phyloP scores from a whole-genome alignment of 2,329 filamentous ascomycete genomes.

The Aureobasidium namibiae region DNA sequence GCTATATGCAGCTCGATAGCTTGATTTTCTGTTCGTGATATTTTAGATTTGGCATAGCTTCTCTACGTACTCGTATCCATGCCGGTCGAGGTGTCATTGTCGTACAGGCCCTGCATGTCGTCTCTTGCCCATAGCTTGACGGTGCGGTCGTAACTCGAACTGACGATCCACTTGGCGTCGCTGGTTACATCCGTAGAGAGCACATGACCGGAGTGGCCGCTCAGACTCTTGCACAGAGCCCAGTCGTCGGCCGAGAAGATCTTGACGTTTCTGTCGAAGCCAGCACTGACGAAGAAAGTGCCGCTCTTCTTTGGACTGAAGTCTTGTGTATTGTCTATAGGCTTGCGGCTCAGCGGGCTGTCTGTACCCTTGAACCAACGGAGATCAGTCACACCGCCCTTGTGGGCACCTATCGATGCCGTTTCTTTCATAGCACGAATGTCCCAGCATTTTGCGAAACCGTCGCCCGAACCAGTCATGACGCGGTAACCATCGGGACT shows the following conservation, averaged over 20 bases:
- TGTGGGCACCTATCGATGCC: constrained; percentile 83
- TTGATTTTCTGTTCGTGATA: neutral
- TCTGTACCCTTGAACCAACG: constrained; percentile 89
- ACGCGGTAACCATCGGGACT: constrained; percentile 83
- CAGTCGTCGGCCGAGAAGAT: constrained; percentile 96
- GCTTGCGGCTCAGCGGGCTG: constrained; percentile 44
- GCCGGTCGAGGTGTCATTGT: neutral
- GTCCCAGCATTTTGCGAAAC: constrained; percentile 98
- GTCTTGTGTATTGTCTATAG: constrained; percentile 1
- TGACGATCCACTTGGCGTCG: constrained; percentile 87
- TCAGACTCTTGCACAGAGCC: constrained; percentile 78
- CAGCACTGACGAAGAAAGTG: constrained; percentile 82
- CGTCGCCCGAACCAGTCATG: constrained; percentile 84
- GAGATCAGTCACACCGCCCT: constrained; percentile 83
- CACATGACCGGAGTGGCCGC: constrained; percentile 86
- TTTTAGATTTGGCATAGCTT: neutral
- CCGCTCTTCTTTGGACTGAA: constrained; percentile 69
- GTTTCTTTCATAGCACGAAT: constrained; percentile 77
- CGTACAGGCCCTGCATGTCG: constrained; percentile 47
- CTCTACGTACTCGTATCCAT: constrained; percentile 9
- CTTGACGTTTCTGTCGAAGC: constrained; percentile 93
- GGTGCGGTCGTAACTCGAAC: constrained; percentile 86
- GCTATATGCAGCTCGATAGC: neutral
- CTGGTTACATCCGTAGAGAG: constrained; percentile 80
- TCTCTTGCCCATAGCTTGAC: constrained; percentile 95